These are phyloP conservation scores for Musa troglodytarum DNA, from an alignment of 176 grass and related monocot genomes.

Conservation along the genomic window DNA sequence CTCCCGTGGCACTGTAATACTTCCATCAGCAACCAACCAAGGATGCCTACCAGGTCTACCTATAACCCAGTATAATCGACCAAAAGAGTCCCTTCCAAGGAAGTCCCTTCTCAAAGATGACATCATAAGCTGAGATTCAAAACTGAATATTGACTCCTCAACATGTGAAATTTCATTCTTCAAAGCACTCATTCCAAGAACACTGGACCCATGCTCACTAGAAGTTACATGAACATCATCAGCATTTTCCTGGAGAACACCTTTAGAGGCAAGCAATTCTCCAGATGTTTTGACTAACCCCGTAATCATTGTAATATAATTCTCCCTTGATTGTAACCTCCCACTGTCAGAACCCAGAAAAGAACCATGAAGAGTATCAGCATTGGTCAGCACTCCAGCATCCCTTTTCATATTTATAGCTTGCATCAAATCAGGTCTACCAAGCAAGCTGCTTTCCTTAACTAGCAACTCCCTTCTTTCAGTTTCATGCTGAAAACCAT, in stretches of 20 bases:
- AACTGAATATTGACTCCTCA: slow-evolving; percentile 58
- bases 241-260: slow-evolving; percentile 27
- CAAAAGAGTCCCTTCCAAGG: slow-evolving; percentile 79
- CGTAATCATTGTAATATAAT: slow-evolving; percentile 3
- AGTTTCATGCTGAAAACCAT: slow-evolving; percentile 18
- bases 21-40: slow-evolving; percentile 76
- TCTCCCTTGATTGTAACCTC: not conserved
- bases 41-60: slow-evolving; percentile 64
- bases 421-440: slow-evolving; percentile 19
- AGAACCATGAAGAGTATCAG: not conserved
- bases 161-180: slow-evolving; percentile 56
- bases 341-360: not conserved
- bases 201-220: slow-evolving; percentile 26
- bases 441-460: slow-evolving; percentile 24
- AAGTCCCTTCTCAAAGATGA: slow-evolving; percentile 80
- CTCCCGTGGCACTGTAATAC: slow-evolving; percentile 36
- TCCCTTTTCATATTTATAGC: slow-evolving; percentile 11
- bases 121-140: slow-evolving; percentile 61
- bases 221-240: slow-evolving; percentile 27
- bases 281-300: slow-evolving; percentile 18
- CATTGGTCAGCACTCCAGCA: slow-evolving; percentile 1
- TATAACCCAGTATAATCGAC: slow-evolving; percentile 77
- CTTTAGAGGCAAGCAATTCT: slow-evolving; percentile 43
- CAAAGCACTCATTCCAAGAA: slow-evolving; percentile 54
- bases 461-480: slow-evolving; percentile 8